Evolutionary conservation across 176 grass and related monocot genomes (phyloP).

Genomic region (Ananas comosus): DNA sequence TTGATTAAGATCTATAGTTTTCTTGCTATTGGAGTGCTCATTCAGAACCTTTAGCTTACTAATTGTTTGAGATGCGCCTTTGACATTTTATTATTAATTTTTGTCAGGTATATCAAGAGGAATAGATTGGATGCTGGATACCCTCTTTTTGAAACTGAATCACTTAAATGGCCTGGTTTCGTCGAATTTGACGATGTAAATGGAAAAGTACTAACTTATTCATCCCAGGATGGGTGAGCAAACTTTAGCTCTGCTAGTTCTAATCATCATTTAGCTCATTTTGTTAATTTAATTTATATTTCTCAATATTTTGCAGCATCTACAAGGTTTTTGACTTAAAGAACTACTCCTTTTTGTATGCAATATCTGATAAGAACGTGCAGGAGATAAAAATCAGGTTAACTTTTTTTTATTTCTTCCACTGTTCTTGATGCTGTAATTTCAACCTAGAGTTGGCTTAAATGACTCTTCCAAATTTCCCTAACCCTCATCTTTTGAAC

Average conservation of each 20-base stretch:
- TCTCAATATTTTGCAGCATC: conserved; percentile 41
- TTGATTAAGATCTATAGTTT: too few species aligned
- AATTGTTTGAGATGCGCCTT: background rate
- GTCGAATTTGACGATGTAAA: conserved; percentile 97
- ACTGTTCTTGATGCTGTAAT: background rate
- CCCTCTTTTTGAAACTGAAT: conserved; percentile 82
- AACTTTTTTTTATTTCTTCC: conserved; percentile 6
- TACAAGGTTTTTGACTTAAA: conserved; percentile 97
- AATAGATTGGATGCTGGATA: conserved; percentile 78
- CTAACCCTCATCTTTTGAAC: background rate
- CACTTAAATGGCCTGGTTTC: conserved; percentile 97
- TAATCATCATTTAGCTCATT: background rate
- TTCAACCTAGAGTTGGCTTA: too few species aligned
- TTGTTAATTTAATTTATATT: background rate
- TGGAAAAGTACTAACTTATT: conserved; percentile 87
- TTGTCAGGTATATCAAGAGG: conserved; percentile 76
- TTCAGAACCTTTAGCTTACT: background rate
- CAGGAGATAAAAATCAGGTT: conserved; percentile 98
- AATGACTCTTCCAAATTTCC: background rate
- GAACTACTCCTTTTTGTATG: conserved; percentile 87
- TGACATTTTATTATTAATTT: conserved; percentile 13
- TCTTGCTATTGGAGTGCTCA: too few species aligned
- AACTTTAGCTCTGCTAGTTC: conserved; percentile 1
- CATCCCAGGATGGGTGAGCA: conserved; percentile 75
- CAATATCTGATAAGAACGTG: conserved; percentile 74